Percentiles rank a stretch among this genome's conserved stretches.
Evolutionary conservation across 805 yeast genomes (phyloP).

Genomic region (Hanseniaspora vineae): DNA sequence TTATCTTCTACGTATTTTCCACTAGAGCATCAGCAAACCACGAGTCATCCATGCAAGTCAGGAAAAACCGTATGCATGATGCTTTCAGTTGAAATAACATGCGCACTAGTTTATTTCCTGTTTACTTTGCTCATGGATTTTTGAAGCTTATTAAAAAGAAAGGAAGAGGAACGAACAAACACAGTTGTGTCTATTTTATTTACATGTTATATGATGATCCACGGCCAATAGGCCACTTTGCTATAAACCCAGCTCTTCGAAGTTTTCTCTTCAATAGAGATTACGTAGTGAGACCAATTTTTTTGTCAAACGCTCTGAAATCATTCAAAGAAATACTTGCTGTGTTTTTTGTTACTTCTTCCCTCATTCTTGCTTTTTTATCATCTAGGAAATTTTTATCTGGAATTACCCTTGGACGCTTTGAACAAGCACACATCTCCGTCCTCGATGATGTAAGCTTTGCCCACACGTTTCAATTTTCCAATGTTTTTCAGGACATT

Average conservation of each 20-base stretch:
- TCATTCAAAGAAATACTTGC: neutral
- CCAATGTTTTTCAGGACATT: conserved; percentile 17
- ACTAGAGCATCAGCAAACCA: no score
- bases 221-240: conserved; percentile 25
- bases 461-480: conserved; percentile 36
- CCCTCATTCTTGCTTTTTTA: conserved; percentile 2
- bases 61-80: no score
- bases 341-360: neutral
- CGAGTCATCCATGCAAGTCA: no score
- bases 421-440: conserved; percentile 72
- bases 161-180: neutral
- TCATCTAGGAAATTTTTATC: conserved; percentile 8
- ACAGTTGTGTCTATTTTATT: no score
- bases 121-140: no score
- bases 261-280: conserved; percentile 8
- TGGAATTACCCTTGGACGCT: conserved; percentile 51
- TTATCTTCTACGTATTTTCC: no score
- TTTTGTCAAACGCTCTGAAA: conserved; percentile 27
- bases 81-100: no score
- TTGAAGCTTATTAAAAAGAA: neutral
- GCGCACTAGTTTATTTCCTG: no score
- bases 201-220: conserved; percentile 25
- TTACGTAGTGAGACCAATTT: conserved; percentile 18
- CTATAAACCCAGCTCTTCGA: conserved; percentile 32
- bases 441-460: conserved; percentile 66